A percentile compares a stretch with the other conserved stretches of the same genome.
Evolutionary conservation across 129 eudicot genomes (phyloP).

Genomic region (Escallonia rubra): DNA sequence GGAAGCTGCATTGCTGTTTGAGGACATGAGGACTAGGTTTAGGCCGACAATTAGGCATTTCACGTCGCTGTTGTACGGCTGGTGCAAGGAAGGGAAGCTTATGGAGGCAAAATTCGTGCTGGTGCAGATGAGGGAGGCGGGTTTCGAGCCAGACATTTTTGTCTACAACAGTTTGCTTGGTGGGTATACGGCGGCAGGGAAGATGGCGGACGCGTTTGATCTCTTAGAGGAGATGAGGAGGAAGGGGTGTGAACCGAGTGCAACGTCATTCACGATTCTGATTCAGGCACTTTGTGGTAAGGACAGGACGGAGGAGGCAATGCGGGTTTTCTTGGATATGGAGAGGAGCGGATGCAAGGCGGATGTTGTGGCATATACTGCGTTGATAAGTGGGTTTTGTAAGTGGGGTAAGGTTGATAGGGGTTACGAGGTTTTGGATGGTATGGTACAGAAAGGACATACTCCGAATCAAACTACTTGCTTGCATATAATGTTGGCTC

Average conservation of each 20-base stretch:
- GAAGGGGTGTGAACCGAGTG: constrained; percentile 66
- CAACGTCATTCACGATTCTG: constrained; percentile 56
- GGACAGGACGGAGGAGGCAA: constrained; percentile 69
- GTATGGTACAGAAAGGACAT: constrained; percentile 62
- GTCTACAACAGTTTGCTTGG: constrained; percentile 68
- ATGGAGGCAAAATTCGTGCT: constrained; percentile 59
- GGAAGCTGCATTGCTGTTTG: constrained; percentile 80
- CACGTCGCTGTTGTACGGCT: constrained; percentile 67
- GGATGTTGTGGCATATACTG: constrained; percentile 62
- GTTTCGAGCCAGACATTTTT: constrained; percentile 71
- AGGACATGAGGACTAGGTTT: constrained; percentile 67
- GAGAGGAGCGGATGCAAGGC: constrained; percentile 54
- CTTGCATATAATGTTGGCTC: constrained; percentile 51
- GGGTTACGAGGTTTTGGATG: constrained; percentile 55
- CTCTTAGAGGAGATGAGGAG: constrained; percentile 66
- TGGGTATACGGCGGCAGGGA: constrained; percentile 63
- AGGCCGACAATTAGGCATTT: constrained; percentile 66
- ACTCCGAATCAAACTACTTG: constrained; percentile 59
- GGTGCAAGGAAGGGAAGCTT: constrained; percentile 76
- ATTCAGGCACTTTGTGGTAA: constrained; percentile 65
- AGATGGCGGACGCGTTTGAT: constrained; percentile 76
- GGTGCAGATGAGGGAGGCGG: constrained; percentile 62
- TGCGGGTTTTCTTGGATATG: constrained; percentile 59
- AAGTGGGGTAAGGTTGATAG: constrained; percentile 52
- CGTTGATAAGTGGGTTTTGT: constrained; percentile 68